Base-by-base conservation (phyloP, 768 basidiomycete genomes). In the Serendipita vermifera region DNA sequence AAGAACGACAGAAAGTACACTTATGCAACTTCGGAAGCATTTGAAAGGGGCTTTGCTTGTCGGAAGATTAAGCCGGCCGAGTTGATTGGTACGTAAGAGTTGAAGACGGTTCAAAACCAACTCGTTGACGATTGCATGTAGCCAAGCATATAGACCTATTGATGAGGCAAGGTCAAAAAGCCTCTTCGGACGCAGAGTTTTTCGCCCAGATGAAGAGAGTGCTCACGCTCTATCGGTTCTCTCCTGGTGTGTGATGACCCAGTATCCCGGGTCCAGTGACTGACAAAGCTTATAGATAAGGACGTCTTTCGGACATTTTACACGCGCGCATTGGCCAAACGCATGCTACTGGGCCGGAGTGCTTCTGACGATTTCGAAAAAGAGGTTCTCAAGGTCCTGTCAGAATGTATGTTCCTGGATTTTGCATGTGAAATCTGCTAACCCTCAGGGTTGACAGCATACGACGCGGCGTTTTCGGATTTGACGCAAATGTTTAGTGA, bases 401-500 rank as follows among this genome's bases (percentile, higher is more conserved):
- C 87, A 71, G 82, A 89, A 60, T 70, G 80, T 80, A 62, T 64
- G 88, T 81, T 39, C 3, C 46, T 38, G 26, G 17, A 32, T 20
- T 24, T 6, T 33, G 32, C 4, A 7, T 17, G 9, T 53, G 15
- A 33, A 15, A 54, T 43, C 39, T 55, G 61, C 9, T 43, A 20
- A 24, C 55, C 48, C 43, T n/a, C n/a, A n/a, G n/a, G n/a, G 3
- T 24, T 24, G 55, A 41, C 63, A 94, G 94, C 85, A 54, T 94
- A 93, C 63, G 96, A 98, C 65, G 86, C 92, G 9, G 92, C 94
- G 59, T 98, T 98, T 64, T 87, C 85, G 5, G 86, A 85, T 71
- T 90, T 91, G 51, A 88, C 91, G 62, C 81, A 89, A 36, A 94
- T 98, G 94, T 94, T 97, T 72, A 91, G 82, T 59, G 92, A 94